Base-by-base conservation (phyloP, 2,329 filamentous ascomycete species). In the Apiospora aurea region DNA sequence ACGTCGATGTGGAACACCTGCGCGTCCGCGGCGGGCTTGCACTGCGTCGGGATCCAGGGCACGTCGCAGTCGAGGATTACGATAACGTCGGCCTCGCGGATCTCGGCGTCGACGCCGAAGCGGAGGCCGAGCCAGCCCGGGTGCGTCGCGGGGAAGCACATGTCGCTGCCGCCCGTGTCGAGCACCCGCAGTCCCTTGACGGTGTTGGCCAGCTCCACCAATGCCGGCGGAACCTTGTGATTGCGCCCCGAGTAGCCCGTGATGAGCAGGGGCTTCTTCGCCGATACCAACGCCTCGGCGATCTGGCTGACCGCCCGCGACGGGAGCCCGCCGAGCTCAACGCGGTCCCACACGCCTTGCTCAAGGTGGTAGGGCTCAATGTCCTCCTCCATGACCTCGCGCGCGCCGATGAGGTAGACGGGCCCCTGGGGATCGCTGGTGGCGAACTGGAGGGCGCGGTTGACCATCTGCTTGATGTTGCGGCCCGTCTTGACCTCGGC, bases 391-490 rank as follows among this genome's bases (percentile, higher is more conserved):
- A 97, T 94, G 0, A 94, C 90, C 81, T 97, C 94, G 74, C 94
- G 86, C 1, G 93, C 92, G 1, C 92, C 94, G 71, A 88, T 90
- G 4, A 97, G 84, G 76, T 97, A 97, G 0, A 95, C 93, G 0
- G 94, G 94, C 0, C 94, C 94, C 74, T 91, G 88, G 0, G 94
- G 94, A 70, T 92, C 92, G 41, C 91, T 94, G 67, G 85, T 92
- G 0, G 94, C 94, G 78, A 96, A 97, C 76, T 94, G 93, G 71
- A 97, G 81, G 0, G 94, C 94, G 1, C 94, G 91, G 79, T 94
- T 94, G 73, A 97, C 93, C 83, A 97, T 91, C 83, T 97, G 94
- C 85, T 97, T 97, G 73, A 97, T 90, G 78, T 97, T 97, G 78
- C 89, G 89, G 21, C 94, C 94, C 2, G 92, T 92, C 83, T 95